Evolutionary conservation across 2,329 filamentous ascomycete species (phyloP).

Genomic region (Cytospora schulzeri): DNA sequence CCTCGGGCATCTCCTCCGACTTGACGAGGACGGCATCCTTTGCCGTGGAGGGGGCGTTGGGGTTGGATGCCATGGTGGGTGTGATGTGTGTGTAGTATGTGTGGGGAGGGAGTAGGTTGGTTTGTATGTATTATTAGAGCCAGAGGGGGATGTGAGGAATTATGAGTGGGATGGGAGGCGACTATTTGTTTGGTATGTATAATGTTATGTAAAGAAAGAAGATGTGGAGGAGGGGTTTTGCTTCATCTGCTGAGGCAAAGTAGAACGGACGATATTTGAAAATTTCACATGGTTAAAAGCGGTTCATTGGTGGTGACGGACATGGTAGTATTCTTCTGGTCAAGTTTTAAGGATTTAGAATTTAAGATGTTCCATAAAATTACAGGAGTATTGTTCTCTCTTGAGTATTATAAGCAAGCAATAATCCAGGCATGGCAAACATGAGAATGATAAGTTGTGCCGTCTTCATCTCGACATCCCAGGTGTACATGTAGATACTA

Average conservation of each 20-base stretch:
- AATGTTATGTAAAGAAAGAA: neutral
- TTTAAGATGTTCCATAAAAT: neutral
- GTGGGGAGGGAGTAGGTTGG: too few relatives aligned
- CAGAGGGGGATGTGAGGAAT: neutral
- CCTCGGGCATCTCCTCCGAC: conserved; percentile 79
- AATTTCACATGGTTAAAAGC: conserved; percentile 16
- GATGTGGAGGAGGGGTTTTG: neutral
- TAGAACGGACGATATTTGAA: conserved; percentile 8
- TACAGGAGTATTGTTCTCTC: neutral
- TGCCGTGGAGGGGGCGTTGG: conserved; percentile 57
- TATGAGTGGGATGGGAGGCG: neutral
- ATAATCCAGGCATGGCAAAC: too few relatives aligned
- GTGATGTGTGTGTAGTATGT: too few relatives aligned
- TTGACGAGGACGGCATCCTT: conserved; percentile 83
- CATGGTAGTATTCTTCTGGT: neutral
- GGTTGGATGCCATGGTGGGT: conserved; percentile 40
- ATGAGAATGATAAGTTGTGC: neutral
- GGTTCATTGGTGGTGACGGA: neutral
- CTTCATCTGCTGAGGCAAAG: neutral
- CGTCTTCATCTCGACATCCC: neutral
- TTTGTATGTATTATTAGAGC: too few relatives aligned
- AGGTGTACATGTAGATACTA: neutral
- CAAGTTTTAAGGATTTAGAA: neutral
- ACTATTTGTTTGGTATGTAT: neutral
- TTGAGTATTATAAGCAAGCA: too few relatives aligned